phyloP scores from a whole-genome alignment of 768 basidiomycete species.

The Pleurotus giganteus region DNA sequence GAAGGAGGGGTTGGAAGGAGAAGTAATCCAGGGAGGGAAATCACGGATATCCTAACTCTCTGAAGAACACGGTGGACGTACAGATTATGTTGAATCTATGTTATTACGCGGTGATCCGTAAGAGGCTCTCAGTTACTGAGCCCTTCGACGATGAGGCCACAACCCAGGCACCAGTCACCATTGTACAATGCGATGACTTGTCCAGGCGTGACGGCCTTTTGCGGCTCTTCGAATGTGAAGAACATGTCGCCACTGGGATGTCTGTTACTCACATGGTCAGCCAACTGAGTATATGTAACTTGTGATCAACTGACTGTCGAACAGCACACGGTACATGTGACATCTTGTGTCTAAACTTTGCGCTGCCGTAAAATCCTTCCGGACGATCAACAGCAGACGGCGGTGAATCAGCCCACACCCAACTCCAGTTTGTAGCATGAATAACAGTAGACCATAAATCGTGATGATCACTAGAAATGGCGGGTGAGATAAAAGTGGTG shows the following conservation, averaged over 20 bases:
- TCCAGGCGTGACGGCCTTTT: slow-evolving; percentile 72
- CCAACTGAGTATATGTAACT: background rate
- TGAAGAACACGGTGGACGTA: too few species aligned
- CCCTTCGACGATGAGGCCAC: slow-evolving; percentile 56
- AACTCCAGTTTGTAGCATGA: slow-evolving; percentile 52
- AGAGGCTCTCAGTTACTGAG: slow-evolving; percentile 9
- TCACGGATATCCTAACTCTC: background rate
- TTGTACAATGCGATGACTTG: slow-evolving; percentile 79
- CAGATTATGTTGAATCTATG: too few species aligned
- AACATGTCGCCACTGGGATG: slow-evolving; percentile 26
- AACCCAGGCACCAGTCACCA: slow-evolving; percentile 79
- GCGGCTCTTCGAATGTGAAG: slow-evolving; percentile 55
- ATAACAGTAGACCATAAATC: slow-evolving; percentile 44
- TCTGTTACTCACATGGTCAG: slow-evolving; percentile 18
- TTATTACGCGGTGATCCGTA: too few species aligned
- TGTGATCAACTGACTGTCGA: slow-evolving; percentile 36
- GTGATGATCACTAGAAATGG: slow-evolving; percentile 51
- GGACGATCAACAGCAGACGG: slow-evolving; percentile 42
- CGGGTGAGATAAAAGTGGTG: slow-evolving; percentile 1
- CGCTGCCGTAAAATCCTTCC: slow-evolving; percentile 44
- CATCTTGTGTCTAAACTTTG: slow-evolving; percentile 77
- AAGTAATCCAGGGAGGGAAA: background rate
- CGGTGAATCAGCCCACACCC: slow-evolving; percentile 72
- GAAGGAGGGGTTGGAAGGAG: background rate
- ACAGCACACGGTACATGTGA: slow-evolving; percentile 49